Conservation (phyloP, 2,329 filamentous ascomycete genomes). For the Verticillium albo-atrum region DNA sequence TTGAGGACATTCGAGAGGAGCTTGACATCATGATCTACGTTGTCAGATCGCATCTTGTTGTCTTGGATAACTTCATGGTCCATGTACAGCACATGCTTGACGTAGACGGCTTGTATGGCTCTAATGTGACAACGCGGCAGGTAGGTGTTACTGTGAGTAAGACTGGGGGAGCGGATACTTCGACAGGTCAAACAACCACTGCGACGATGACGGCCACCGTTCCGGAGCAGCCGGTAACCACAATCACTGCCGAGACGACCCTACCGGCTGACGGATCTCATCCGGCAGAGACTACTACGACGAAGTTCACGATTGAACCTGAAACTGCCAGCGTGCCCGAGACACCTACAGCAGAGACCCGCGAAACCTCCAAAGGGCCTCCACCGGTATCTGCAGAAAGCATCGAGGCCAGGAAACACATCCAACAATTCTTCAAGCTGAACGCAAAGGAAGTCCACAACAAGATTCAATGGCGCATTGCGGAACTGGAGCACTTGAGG, state of each 20-base stretch:
- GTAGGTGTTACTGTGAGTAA: neutral
- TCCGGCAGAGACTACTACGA: neutral
- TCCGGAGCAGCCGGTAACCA: neutral
- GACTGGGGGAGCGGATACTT: neutral
- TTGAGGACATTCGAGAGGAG: constrained; percentile 43
- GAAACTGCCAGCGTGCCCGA: neutral
- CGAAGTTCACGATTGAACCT: neutral
- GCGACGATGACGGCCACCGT: neutral
- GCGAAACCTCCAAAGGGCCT: neutral
- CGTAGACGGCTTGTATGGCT: neutral
- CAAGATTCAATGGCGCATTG: constrained; percentile 21
- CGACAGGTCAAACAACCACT: neutral
- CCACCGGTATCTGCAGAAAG: neutral
- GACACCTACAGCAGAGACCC: neutral
- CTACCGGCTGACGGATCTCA: neutral
- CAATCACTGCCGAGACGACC: neutral
- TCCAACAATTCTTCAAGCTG: neutral
- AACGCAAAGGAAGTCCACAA: neutral
- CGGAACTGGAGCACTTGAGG: constrained; percentile 26
- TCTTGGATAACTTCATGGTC: constrained; percentile 21
- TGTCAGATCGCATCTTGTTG: constrained; percentile 26
- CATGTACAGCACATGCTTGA: constrained; percentile 10
- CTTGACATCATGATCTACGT: constrained; percentile 41
- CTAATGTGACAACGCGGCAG: neutral
- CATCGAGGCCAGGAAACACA: neutral